These are phyloP conservation scores for Alternaria rosae DNA, from an alignment of 2,329 filamentous ascomycete genomes.

Conservation along the genomic window DNA sequence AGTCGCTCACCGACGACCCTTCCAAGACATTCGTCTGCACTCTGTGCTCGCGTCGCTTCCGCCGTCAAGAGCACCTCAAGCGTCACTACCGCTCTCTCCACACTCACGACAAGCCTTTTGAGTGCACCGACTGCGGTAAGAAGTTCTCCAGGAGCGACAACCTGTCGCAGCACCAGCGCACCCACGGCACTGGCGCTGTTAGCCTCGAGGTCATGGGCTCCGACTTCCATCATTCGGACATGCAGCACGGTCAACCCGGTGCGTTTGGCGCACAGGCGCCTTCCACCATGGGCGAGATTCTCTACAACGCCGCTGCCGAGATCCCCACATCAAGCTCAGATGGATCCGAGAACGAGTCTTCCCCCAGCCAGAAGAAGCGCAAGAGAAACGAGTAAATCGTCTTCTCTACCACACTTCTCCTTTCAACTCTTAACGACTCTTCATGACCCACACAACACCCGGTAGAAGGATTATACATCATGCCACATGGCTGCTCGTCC, in stretches of 20 bases:
- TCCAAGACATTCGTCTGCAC: conserved; percentile 99
- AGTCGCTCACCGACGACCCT: conserved; percentile 95
- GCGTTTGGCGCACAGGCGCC: conserved; percentile 47
- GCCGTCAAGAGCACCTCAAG: conserved; percentile 97
- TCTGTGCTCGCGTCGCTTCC: conserved; percentile 95
- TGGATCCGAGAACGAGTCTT: conserved; percentile 50
- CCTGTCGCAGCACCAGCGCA: conserved; percentile 92
- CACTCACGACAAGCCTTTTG: conserved; percentile 98
- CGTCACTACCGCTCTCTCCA: conserved; percentile 98
- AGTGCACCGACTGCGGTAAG: conserved; percentile 97
- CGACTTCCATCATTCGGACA: conserved; percentile 62
- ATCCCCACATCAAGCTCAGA: conserved; percentile 48
- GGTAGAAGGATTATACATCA: conserved; percentile 38
- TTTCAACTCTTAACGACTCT: conserved; percentile 43
- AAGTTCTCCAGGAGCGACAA: conserved; percentile 99
- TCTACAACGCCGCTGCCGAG: conserved; percentile 49
- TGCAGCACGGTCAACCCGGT: conserved; percentile 39
- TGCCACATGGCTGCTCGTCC: conserved; percentile 38
- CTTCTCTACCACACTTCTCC: conserved; percentile 21
- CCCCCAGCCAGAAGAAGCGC: conserved; percentile 64
- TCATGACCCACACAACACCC: conserved; percentile 42
- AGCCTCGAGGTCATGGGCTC: conserved; percentile 85
- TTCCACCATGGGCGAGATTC: conserved; percentile 47
- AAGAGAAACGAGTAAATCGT: conserved; percentile 70
- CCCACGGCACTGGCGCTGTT: conserved; percentile 87